A percentile compares a stretch with the other conserved stretches of the same genome.
These are phyloP conservation scores for Cicer judaicum DNA, from an alignment of 306 rosid species.

Conservation along the genomic window DNA sequence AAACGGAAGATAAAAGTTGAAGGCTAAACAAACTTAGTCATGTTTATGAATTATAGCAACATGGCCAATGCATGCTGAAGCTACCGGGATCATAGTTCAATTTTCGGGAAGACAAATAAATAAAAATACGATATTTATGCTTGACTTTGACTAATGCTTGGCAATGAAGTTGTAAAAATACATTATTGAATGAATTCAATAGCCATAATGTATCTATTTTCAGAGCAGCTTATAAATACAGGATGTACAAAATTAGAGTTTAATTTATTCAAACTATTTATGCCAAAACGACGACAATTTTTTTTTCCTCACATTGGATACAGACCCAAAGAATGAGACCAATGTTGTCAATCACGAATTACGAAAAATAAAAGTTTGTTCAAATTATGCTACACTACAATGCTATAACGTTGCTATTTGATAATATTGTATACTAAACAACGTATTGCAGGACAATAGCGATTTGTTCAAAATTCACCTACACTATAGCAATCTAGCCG, in stretches of 20 bases:
- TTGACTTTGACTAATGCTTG: slow-evolving; percentile 1
- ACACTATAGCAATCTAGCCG: too few species aligned
- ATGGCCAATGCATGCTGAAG: background rate
- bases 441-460: too few species aligned
- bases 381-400: too few species aligned
- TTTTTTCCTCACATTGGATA: background rate
- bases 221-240: slow-evolving; percentile 12
- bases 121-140: background rate
- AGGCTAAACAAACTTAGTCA: background rate
- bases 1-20: slow-evolving; percentile 27
- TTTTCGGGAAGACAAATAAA: background rate
- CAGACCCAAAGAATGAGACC: slow-evolving; percentile 14
- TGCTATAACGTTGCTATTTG: too few species aligned
- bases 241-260: slow-evolving; percentile 16
- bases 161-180: slow-evolving; percentile 3
- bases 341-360: too few species aligned
- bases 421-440: too few species aligned
- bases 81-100: background rate
- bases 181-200: slow-evolving; percentile 28
- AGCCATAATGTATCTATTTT: slow-evolving; percentile 2
- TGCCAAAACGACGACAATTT: slow-evolving; percentile 12
- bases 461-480: too few species aligned
- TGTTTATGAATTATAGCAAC: slow-evolving; percentile 3
- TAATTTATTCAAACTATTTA: slow-evolving; percentile 5
- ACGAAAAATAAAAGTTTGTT: too few species aligned